Evolutionary conservation across 2,329 filamentous ascomycete genomes (phyloP).

Genomic region (Proliferodiscus dingleyae): DNA sequence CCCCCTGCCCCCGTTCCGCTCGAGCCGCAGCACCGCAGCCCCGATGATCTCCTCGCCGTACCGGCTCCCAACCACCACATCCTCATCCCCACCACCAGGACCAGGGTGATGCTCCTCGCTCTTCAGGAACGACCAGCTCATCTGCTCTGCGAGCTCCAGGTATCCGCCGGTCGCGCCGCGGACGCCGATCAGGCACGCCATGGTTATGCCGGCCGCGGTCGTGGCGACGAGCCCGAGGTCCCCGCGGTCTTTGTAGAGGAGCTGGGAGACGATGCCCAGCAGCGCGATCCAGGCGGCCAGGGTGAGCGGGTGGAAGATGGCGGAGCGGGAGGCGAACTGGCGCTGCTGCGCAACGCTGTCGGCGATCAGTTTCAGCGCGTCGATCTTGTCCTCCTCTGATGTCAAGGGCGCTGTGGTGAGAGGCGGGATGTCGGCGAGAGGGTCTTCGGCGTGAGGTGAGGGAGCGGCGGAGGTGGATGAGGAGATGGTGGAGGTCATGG

Average conservation of each 20-base stretch:
- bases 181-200: slow-evolving; percentile 58
- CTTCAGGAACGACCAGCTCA: slow-evolving; percentile 25
- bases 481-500: too few species aligned
- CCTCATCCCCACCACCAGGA: slow-evolving; percentile 37
- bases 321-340: slow-evolving; percentile 56
- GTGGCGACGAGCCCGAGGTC: slow-evolving; percentile 53
- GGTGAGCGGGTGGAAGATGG: slow-evolving; percentile 59
- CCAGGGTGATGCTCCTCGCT: too few species aligned
- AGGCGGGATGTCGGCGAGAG: slow-evolving; percentile 50
- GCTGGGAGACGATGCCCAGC: slow-evolving; percentile 42
- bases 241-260: slow-evolving; percentile 33
- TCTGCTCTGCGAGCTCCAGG: slow-evolving; percentile 24
- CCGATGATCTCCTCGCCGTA: slow-evolving; percentile 67
- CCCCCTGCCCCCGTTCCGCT: slow-evolving; percentile 16
- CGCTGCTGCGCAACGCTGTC: slow-evolving; percentile 81
- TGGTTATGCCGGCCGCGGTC: slow-evolving; percentile 55
- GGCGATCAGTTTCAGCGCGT: slow-evolving; percentile 68
- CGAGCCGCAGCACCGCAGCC: slow-evolving; percentile 62
- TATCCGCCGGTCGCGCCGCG: slow-evolving; percentile 59
- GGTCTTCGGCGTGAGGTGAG: slow-evolving; percentile 32
- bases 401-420: slow-evolving; percentile 57
- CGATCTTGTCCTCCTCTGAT: slow-evolving; percentile 54
- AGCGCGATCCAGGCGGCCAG: slow-evolving; percentile 43
- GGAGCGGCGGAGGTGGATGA: slow-evolving; percentile 32
- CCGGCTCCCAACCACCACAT: slow-evolving; percentile 60